Percentiles rank a stretch among this genome's conserved stretches.
Conservation (phyloP, 768 basidiomycete species). For the Hemileccinum impolitum region DNA sequence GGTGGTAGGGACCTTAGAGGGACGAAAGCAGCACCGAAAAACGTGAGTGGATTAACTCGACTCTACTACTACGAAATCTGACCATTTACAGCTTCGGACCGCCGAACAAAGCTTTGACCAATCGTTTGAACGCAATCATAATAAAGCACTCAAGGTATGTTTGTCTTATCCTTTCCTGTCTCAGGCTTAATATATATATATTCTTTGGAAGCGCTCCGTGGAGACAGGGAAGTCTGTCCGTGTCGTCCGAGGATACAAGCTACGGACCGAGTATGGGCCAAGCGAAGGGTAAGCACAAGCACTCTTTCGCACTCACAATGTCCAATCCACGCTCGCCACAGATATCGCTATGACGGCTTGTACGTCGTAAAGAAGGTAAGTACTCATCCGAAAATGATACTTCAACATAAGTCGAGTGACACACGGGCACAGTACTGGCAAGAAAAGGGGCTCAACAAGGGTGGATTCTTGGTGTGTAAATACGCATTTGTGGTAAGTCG, state of each 20-base stretch:
- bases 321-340: conserved; percentile 20
- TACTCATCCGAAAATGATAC: background rate
- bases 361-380: conserved; percentile 73
- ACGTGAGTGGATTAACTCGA: conserved; percentile 44
- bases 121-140: conserved; percentile 68
- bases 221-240: conserved; percentile 81
- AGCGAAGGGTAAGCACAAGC: conserved; percentile 56
- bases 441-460: conserved; percentile 63
- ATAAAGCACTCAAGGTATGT: conserved; percentile 62
- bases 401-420: background rate
- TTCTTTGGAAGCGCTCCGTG: conserved; percentile 53
- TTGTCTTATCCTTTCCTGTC: background rate
- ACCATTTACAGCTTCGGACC: conserved; percentile 67
- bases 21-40: conserved; percentile 78
- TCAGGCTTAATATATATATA: background rate
- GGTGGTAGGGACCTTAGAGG: conserved; percentile 88
- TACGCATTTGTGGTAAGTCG: conserved; percentile 71
- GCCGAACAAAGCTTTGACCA: conserved; percentile 86
- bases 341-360: conserved; percentile 90
- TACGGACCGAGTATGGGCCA: conserved; percentile 71
- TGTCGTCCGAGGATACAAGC: conserved; percentile 76
- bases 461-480: conserved; percentile 80
- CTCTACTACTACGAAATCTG: background rate
- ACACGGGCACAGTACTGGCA: conserved; percentile 56
- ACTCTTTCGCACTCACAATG: background rate